phyloP scores from a whole-genome alignment of 1,139 yeast species.

The Debaryomyces sp. region DNA sequence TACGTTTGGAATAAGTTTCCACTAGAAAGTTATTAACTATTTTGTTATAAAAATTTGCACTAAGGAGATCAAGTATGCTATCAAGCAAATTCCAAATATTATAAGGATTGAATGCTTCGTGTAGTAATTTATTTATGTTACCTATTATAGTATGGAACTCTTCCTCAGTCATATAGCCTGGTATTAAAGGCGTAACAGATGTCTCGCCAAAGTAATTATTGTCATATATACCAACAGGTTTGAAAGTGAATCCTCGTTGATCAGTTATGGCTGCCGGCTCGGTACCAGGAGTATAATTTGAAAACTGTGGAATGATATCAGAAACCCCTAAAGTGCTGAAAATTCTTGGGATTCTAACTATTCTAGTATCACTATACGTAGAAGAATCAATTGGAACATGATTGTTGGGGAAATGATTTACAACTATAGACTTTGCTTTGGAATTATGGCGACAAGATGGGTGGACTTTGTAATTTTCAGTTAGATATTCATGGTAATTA shows the following conservation, averaged over 20 bases:
- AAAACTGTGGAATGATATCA: conserved; percentile 62
- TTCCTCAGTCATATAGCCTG: conserved; percentile 33
- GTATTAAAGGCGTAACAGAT: conserved; percentile 58
- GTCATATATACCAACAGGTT: conserved; percentile 40
- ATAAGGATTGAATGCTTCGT: conserved; percentile 43
- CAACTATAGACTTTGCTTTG: conserved; percentile 35
- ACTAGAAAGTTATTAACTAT: conserved; percentile 19
- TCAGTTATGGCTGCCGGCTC: conserved; percentile 62
- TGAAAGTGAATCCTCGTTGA: conserved; percentile 24
- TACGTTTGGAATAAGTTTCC: conserved; percentile 28
- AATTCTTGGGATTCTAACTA: conserved; percentile 65
- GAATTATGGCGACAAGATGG: conserved; percentile 16
- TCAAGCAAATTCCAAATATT: conserved; percentile 39
- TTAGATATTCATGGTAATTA: conserved; percentile 66
- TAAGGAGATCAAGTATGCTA: conserved; percentile 47
- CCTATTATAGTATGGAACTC: conserved; percentile 46
- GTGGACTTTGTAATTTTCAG: conserved; percentile 26
- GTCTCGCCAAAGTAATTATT: conserved; percentile 51
- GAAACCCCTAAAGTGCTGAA: conserved; percentile 32
- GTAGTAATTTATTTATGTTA: conserved; percentile 47
- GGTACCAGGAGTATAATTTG: conserved; percentile 57
- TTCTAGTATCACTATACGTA: conserved; percentile 45
- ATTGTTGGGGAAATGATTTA: conserved; percentile 70
- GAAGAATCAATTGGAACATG: conserved; percentile 30
- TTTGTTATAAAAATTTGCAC: conserved; percentile 37